A percentile compares a stretch with the other conserved stretches of the same genome.
These are phyloP conservation scores for Elongisporangium undulatum DNA, from an alignment of 352 stramenopile genomes.

Conservation along the genomic window DNA sequence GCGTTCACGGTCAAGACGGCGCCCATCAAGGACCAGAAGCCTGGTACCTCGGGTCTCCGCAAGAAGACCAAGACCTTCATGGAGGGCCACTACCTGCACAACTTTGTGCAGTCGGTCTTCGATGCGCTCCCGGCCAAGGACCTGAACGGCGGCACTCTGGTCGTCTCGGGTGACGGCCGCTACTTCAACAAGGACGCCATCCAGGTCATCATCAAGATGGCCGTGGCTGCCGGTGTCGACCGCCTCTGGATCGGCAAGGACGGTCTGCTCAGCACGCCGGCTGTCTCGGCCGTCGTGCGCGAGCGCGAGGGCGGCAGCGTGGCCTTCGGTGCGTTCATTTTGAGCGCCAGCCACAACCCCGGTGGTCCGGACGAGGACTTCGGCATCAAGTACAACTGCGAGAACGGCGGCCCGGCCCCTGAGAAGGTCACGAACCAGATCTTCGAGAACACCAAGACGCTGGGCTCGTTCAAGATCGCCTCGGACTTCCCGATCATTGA, in stretches of 20 bases:
- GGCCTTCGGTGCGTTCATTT: slow-evolving; percentile 94
- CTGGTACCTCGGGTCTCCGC: slow-evolving; percentile 96
- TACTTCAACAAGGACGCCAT: slow-evolving; percentile 94
- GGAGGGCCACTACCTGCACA: slow-evolving; percentile 97
- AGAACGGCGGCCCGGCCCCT: slow-evolving; percentile 96
- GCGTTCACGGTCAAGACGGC: slow-evolving; percentile 76
- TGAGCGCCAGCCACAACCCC: slow-evolving; percentile 98
- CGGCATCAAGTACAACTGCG: slow-evolving; percentile 99
- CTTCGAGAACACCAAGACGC: slow-evolving; percentile 93
- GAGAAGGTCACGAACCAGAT: slow-evolving; percentile 98
- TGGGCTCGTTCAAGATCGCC: slow-evolving; percentile 93
- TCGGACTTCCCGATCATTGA: slow-evolving; percentile 79
- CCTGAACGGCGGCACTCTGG: slow-evolving; percentile 93
- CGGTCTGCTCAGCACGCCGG: slow-evolving; percentile 96
- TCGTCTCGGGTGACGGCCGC: slow-evolving; percentile 95
- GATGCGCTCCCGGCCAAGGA: slow-evolving; percentile 94
- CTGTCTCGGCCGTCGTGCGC: slow-evolving; percentile 96
- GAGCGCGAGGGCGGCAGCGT: slow-evolving; percentile 91
- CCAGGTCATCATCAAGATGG: slow-evolving; percentile 96
- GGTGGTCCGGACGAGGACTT: slow-evolving; percentile 98
- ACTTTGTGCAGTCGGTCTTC: slow-evolving; percentile 97
- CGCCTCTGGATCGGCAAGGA: slow-evolving; percentile 95
- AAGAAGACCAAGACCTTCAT: slow-evolving; percentile 99
- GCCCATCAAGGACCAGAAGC: slow-evolving; percentile 95
- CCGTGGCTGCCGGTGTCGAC: slow-evolving; percentile 95